These are phyloP conservation scores for Colletotrichum tropicale DNA, from an alignment of 2,329 filamentous ascomycete genomes.

Conservation along the genomic window DNA sequence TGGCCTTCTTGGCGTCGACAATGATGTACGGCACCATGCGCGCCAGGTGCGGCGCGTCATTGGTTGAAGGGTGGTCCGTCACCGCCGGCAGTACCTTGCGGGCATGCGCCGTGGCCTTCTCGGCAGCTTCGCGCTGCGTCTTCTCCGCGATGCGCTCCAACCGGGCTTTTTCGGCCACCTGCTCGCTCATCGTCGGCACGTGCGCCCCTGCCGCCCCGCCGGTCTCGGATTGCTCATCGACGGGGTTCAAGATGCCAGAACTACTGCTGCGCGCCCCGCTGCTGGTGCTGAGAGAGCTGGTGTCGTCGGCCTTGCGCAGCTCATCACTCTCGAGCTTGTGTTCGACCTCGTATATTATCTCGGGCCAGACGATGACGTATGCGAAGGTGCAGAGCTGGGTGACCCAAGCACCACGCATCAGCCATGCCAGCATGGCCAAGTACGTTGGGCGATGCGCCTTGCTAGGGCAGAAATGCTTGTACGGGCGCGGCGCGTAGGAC, in stretches of 20 bases:
- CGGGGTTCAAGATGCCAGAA: conserved; percentile 23
- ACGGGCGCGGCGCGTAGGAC: conserved; percentile 80
- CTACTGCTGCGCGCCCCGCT: not conserved
- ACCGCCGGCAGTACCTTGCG: conserved; percentile 52
- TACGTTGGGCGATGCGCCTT: conserved; percentile 88
- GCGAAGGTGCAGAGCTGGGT: conserved; percentile 91
- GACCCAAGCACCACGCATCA: conserved; percentile 91
- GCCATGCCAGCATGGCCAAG: conserved; percentile 90
- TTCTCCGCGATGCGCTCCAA: conserved; percentile 62
- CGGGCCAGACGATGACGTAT: conserved; percentile 83
- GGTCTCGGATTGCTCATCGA: conserved; percentile 29
- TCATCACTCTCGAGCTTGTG: conserved; percentile 72
- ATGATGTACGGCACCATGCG: conserved; percentile 70
- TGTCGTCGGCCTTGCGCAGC: conserved; percentile 41
- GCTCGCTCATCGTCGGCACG: conserved; percentile 52
- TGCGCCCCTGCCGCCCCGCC: conserved; percentile 17
- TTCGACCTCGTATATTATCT: conserved; percentile 82
- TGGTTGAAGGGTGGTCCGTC: conserved; percentile 61
- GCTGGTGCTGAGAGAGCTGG: conserved; percentile 4
- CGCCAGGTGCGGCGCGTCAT: conserved; percentile 61
- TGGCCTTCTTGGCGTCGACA: conserved; percentile 78
- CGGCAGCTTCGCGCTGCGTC: conserved; percentile 55
- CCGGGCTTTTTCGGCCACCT: conserved; percentile 65
- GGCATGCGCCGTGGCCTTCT: conserved; percentile 60
- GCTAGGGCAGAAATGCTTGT: conserved; percentile 82